Conservation (phyloP, 305 asterid species). For the Rubia peregrina region DNA sequence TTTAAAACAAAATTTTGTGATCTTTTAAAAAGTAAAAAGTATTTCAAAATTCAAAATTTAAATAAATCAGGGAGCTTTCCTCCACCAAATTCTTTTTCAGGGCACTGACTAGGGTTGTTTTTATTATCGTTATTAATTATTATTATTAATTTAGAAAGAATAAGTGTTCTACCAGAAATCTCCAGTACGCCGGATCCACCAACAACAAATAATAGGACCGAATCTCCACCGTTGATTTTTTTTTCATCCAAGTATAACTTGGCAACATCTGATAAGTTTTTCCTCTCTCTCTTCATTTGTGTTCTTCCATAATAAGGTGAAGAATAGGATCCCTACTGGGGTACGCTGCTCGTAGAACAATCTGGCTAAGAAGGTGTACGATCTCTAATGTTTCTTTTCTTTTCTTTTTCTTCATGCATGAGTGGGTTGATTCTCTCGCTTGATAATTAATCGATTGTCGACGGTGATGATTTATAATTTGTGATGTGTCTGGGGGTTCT, state of each 20-base stretch:
- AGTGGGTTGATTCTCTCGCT: neutral
- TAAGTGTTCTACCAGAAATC: neutral
- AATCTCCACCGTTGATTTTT: constrained; percentile 7
- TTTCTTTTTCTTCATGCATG: neutral
- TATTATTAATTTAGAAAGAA: too few relatives aligned
- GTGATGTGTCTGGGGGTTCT: neutral
- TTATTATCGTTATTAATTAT: too few relatives aligned
- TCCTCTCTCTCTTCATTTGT: neutral
- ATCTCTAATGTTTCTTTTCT: constrained; percentile 8
- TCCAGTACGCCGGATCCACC: neutral
- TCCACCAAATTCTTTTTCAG: too few relatives aligned
- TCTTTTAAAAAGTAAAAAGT: too few relatives aligned
- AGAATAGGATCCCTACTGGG: neutral
- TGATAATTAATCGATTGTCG: neutral
- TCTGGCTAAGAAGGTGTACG: constrained; percentile 61
- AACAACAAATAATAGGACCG: neutral
- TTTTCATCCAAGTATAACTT: neutral
- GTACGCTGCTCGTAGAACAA: constrained; percentile 20
- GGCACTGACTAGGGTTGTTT: too few relatives aligned
- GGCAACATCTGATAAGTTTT: neutral
- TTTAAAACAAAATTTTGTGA: too few relatives aligned
- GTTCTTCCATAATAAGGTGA: neutral
- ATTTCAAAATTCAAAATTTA: too few relatives aligned
- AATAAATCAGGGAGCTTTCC: too few relatives aligned
- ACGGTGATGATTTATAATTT: neutral